Conservation (phyloP, 768 basidiomycete genomes). For the Pulveroboletus ravenelii region DNA sequence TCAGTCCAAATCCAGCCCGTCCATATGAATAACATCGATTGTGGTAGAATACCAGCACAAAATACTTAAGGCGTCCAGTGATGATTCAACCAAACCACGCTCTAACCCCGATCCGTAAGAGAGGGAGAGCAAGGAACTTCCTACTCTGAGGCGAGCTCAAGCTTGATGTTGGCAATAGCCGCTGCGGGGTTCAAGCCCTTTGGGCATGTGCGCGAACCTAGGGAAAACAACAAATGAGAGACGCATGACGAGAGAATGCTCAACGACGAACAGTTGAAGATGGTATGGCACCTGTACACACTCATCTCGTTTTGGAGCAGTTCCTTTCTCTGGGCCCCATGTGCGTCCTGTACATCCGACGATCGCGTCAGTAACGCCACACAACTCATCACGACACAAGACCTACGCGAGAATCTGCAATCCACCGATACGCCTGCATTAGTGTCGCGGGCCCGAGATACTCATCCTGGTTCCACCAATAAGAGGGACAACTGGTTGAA, state of each 20-base stretch:
- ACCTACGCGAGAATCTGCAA: slow-evolving; percentile 89
- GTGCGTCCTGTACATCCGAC: slow-evolving; percentile 52
- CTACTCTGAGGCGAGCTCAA: slow-evolving; percentile 77
- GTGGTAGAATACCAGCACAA: too few species aligned
- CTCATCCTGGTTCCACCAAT: slow-evolving; percentile 99
- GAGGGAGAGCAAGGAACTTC: too few species aligned
- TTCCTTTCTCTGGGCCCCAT: slow-evolving; percentile 79
- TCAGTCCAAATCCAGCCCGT: too few species aligned
- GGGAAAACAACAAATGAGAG: background rate
- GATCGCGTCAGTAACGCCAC: background rate
- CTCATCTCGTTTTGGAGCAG: slow-evolving; percentile 94
- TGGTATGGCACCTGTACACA: slow-evolving; percentile 96
- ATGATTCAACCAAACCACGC: too few species aligned
- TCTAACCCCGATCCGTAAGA: background rate
- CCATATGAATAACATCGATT: too few species aligned
- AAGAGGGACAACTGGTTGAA: slow-evolving; percentile 94
- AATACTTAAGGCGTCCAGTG: too few species aligned
- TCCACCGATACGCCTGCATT: slow-evolving; percentile 98
- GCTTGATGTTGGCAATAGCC: slow-evolving; percentile 91
- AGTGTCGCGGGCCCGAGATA: slow-evolving; percentile 96
- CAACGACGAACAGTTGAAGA: slow-evolving; percentile 78
- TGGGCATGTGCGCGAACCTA: slow-evolving; percentile 91
- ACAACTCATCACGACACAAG: background rate
- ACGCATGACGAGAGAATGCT: background rate
- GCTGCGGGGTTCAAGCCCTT: slow-evolving; percentile 93